Percentiles rank a stretch among this genome's conserved stretches.
Conservation (phyloP, 352 stramenopile species). For the Globisporangium parvum region DNA sequence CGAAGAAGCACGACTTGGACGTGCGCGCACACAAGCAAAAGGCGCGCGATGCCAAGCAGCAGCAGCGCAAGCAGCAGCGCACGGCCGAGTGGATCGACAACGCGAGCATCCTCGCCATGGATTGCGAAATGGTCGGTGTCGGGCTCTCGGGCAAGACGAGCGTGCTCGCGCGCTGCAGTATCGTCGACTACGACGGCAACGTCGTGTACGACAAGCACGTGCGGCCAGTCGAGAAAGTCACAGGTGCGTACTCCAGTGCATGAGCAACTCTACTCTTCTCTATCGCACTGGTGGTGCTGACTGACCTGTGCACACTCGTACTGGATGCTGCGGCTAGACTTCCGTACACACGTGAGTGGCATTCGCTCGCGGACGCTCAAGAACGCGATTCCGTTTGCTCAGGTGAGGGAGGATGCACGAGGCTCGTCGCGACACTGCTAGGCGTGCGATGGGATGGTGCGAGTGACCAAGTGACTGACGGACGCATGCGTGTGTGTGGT, state of each 20-base stretch:
- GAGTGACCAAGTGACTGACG: neutral
- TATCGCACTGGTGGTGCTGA: neutral
- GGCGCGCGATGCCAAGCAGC: slow-evolving; percentile 39
- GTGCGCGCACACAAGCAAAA: slow-evolving; percentile 35
- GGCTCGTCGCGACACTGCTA: too few relatives aligned
- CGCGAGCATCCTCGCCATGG: slow-evolving; percentile 70
- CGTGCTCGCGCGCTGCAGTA: slow-evolving; percentile 81
- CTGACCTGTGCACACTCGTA: neutral
- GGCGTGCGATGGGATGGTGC: too few relatives aligned
- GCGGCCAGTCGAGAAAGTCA: slow-evolving; percentile 78
- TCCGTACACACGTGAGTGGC: slow-evolving; percentile 81
- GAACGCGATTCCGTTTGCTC: slow-evolving; percentile 68
- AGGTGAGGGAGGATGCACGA: slow-evolving; percentile 13
- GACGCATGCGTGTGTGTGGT: neutral
- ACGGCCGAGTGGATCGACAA: slow-evolving; percentile 79
- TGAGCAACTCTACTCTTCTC: too few relatives aligned
- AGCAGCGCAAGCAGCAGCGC: slow-evolving; percentile 39
- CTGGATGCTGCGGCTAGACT: slow-evolving; percentile 30
- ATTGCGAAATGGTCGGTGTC: slow-evolving; percentile 88
- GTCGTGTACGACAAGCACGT: slow-evolving; percentile 85
- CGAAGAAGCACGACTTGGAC: slow-evolving; percentile 36
- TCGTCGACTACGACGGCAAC: slow-evolving; percentile 78
- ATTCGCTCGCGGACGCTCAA: slow-evolving; percentile 66
- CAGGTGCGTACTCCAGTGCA: slow-evolving; percentile 18
- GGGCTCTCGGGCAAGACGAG: slow-evolving; percentile 70